phyloP scores from a whole-genome alignment of 73 alveolate species.

The Blepharisma japonicum region DNA sequence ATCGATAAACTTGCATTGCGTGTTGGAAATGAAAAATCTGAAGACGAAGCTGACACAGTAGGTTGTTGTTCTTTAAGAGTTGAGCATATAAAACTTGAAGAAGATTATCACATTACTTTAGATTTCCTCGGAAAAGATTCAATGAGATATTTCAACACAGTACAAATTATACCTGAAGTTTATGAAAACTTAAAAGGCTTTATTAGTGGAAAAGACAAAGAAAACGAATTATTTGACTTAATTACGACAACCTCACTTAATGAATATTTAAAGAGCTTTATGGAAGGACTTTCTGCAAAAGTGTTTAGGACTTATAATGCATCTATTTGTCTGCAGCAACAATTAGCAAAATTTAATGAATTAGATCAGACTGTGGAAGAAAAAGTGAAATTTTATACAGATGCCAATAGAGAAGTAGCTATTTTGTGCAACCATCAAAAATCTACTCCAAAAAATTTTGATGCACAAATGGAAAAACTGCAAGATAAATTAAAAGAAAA shows the following conservation, averaged over 20 bases:
- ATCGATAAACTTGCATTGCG: slow-evolving; percentile 98
- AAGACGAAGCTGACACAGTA: slow-evolving; percentile 99
- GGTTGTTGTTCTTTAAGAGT: slow-evolving; percentile 99
- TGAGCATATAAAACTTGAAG: slow-evolving; percentile 79
- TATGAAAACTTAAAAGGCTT: slow-evolving; percentile 73
- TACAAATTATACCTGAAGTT: slow-evolving; percentile 70
- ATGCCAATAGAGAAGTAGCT: slow-evolving; percentile 97
- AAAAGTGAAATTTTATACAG: slow-evolving; percentile 88
- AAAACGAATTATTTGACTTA: slow-evolving; percentile 71
- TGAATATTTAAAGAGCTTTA: slow-evolving; percentile 88
- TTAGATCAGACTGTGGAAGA: slow-evolving; percentile 48
- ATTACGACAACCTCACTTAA: slow-evolving; percentile 76
- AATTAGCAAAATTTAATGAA: slow-evolving; percentile 44
- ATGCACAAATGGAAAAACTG: slow-evolving; percentile 75
- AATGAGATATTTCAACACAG: slow-evolving; percentile 88
- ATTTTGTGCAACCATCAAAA: slow-evolving; percentile 96
- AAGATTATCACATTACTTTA: slow-evolving; percentile 70
- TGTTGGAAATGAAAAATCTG: slow-evolving; percentile 99
- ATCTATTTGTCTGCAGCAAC: slow-evolving; percentile 83
- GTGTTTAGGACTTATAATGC: slow-evolving; percentile 99
- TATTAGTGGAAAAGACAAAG: slow-evolving; percentile 74
- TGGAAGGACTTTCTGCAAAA: slow-evolving; percentile 98
- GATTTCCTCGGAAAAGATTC: slow-evolving; percentile 99
- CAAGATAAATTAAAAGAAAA: slow-evolving; percentile 60
- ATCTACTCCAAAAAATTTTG: slow-evolving; percentile 87